Evolutionary conservation across 1,284 basidiomycete genomes (phyloP).

Genomic region (Cutaneotrichosporon cutaneum): DNA sequence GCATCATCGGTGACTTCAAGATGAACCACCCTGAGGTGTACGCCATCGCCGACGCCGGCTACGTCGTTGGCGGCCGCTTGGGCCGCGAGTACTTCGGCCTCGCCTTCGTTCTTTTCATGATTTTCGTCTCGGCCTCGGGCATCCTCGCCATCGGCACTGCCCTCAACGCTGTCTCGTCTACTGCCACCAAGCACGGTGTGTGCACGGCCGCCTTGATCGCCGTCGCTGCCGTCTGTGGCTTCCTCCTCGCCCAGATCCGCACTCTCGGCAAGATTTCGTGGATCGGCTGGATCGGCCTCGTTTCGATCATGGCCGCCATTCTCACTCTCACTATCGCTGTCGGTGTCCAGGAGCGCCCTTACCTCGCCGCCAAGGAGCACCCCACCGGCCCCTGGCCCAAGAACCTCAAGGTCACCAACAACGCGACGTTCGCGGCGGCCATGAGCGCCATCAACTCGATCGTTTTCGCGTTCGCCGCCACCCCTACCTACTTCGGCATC

Average conservation of each 20-base stretch:
- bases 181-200: constrained; percentile 32
- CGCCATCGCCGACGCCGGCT: constrained; percentile 36
- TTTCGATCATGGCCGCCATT: constrained; percentile 42
- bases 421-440: constrained; percentile 40
- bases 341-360: constrained; percentile 46
- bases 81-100: constrained; percentile 21
- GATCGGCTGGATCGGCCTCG: constrained; percentile 47
- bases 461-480: constrained; percentile 46
- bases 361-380: not conserved
- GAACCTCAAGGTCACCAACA: constrained; percentile 27
- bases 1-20: constrained; percentile 46
- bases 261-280: constrained; percentile 49
- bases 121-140: constrained; percentile 30
- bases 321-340: constrained; percentile 51
- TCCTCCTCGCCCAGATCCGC: constrained; percentile 40
- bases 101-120: constrained; percentile 29
- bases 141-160: constrained; percentile 49
- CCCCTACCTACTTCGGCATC: constrained; percentile 27
- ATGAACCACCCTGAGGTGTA: constrained; percentile 40
- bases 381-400: constrained; percentile 28
- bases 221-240: constrained; percentile 37
- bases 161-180: constrained; percentile 48
- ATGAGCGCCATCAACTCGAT: constrained; percentile 47
- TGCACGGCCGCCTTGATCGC: constrained; percentile 49
- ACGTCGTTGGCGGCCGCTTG: constrained; percentile 20